Evolutionary conservation across 805 yeast genomes (phyloP).

Genomic region (Hagleromyces aurorensis): DNA sequence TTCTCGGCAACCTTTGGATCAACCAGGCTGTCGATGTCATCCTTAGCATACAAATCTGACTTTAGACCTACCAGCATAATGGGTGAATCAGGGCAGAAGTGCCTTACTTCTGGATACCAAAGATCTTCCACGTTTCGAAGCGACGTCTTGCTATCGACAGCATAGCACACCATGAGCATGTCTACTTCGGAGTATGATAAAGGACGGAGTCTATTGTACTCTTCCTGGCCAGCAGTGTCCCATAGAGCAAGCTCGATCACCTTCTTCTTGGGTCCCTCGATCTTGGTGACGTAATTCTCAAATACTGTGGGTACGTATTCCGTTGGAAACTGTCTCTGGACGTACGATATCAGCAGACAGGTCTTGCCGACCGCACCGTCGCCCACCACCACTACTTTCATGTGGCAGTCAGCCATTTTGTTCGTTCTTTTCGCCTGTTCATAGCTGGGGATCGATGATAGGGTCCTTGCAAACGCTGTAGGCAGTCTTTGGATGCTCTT

Average conservation of each 20-base stretch:
- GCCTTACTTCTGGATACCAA: conserved; percentile 84
- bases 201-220: conserved; percentile 73
- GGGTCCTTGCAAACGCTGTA: conserved; percentile 19
- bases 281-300: conserved; percentile 63
- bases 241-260: conserved; percentile 65
- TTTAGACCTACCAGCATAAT: conserved; percentile 78
- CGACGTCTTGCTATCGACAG: conserved; percentile 54
- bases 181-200: conserved; percentile 74
- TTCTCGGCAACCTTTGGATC: conserved; percentile 44
- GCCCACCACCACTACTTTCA: conserved; percentile 74
- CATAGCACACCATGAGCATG: conserved; percentile 65
- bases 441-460: conserved; percentile 23
- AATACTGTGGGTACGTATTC: conserved; percentile 76
- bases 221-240: conserved; percentile 92
- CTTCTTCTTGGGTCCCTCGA: conserved; percentile 41
- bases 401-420: conserved; percentile 31
- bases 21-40: conserved; percentile 17
- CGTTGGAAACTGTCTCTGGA: conserved; percentile 57
- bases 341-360: conserved; percentile 56
- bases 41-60: conserved; percentile 42
- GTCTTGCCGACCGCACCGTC: conserved; percentile 93
- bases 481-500: conserved; percentile 11
- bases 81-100: conserved; percentile 77
- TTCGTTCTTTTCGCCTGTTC: conserved; percentile 19
- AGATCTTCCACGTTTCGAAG: conserved; percentile 66